Percentiles rank a stretch among this genome's conserved stretches.
Evolutionary conservation across 768 basidiomycete species (phyloP).

Genomic region (Nidularia pulvinata): DNA sequence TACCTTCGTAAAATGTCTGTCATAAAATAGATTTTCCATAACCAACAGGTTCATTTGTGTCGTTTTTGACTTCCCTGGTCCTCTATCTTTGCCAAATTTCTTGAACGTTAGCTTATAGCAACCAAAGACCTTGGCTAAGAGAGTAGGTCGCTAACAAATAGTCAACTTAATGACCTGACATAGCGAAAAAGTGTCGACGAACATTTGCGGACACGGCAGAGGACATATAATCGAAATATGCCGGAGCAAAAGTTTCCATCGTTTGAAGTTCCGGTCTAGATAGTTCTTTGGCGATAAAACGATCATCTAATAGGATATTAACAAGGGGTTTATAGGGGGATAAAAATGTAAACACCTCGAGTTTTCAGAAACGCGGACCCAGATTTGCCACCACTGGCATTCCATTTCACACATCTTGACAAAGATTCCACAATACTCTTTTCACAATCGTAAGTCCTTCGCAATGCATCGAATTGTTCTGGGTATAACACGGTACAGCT

Average conservation of each 20-base stretch:
- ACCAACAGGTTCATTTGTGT: constrained; percentile 95
- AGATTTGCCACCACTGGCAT: constrained; percentile 94
- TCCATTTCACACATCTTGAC: constrained; percentile 95
- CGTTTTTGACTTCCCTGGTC: constrained; percentile 66
- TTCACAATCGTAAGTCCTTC: constrained; percentile 92
- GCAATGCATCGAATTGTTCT: constrained; percentile 94
- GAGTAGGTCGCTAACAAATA: constrained; percentile 75
- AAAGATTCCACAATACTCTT: constrained; percentile 93
- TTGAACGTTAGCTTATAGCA: constrained; percentile 94
- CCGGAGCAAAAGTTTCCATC: constrained; percentile 95
- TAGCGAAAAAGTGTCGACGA: constrained; percentile 17
- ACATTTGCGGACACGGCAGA: constrained; percentile 89
- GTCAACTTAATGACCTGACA: not conserved
- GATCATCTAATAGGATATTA: constrained; percentile 67
- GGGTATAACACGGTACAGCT: constrained; percentile 95
- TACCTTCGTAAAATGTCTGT: constrained; percentile 87
- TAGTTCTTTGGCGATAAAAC: constrained; percentile 98
- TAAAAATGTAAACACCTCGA: constrained; percentile 49
- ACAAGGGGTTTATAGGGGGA: not conserved
- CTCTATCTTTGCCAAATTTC: constrained; percentile 73
- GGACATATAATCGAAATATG: constrained; percentile 98
- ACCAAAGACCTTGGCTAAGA: constrained; percentile 96
- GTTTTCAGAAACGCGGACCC: constrained; percentile 98
- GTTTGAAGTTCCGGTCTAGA: constrained; percentile 90
- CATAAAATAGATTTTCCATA: constrained; percentile 98